phyloP scores from a whole-genome alignment of 2,329 filamentous ascomycete genomes.

The Colletotrichum nymphaeae region DNA sequence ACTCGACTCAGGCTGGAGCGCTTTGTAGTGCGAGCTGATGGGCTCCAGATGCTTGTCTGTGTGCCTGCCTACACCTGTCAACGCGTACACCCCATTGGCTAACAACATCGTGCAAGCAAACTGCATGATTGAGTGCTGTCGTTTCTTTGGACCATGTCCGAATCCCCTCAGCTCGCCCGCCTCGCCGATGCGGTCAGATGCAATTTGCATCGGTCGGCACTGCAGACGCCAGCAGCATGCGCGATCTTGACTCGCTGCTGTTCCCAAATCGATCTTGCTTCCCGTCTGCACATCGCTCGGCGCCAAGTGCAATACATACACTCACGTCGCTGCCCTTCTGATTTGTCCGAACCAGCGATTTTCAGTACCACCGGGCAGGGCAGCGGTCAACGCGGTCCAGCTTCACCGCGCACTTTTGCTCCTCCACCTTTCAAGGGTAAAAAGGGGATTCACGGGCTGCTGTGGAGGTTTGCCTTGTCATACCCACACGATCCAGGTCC shows the following conservation, averaged over 20 bases:
- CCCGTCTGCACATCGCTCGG: constrained; percentile 23
- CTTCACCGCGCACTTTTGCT: background rate
- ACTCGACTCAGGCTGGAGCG: constrained; percentile 1
- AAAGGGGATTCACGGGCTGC: constrained; percentile 11
- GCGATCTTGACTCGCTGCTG: constrained; percentile 16
- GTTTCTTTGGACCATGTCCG: constrained; percentile 27
- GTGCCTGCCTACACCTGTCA: constrained; percentile 6
- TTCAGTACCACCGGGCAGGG: background rate
- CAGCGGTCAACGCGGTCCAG: background rate
- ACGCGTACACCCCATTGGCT: constrained; percentile 13
- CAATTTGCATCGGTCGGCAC: constrained; percentile 13
- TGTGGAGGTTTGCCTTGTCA: constrained; percentile 26
- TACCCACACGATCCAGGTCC: constrained; percentile 24
- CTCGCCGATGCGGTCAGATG: constrained; percentile 18
- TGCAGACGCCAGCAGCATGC: constrained; percentile 30
- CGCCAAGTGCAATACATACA: background rate
- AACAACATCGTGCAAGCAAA: constrained; percentile 14
- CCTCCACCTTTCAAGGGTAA: constrained; percentile 15
- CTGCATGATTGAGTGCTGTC: constrained; percentile 8
- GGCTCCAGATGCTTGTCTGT: constrained; percentile 8
- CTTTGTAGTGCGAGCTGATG: background rate
- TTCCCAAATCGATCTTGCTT: constrained; percentile 32
- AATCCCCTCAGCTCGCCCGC: constrained; percentile 25
- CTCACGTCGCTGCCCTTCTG: background rate
- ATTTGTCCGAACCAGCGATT: background rate